These are phyloP conservation scores for Pythium brachiatum DNA, from an alignment of 352 stramenopile genomes.

Conservation along the genomic window DNA sequence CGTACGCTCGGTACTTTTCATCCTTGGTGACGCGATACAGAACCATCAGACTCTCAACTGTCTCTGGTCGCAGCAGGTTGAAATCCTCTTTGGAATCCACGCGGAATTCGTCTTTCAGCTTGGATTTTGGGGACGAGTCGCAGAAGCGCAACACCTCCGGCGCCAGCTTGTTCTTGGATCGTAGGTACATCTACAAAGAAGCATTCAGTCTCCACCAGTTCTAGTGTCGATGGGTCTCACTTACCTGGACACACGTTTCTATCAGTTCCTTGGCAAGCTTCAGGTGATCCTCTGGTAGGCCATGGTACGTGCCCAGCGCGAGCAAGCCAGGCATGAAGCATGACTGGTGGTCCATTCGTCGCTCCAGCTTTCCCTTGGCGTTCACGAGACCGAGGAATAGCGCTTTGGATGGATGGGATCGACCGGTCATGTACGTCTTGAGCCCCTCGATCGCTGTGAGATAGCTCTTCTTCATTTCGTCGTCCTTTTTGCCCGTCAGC, in stretches of 20 bases:
- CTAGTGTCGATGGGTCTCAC: not conserved
- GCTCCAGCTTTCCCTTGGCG: constrained; percentile 23
- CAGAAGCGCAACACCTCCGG: constrained; percentile 72
- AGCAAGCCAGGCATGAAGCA: constrained; percentile 88
- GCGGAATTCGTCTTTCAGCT: constrained; percentile 18
- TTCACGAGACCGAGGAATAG: constrained; percentile 46
- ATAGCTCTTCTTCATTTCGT: constrained; percentile 49
- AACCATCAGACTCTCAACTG: constrained; percentile 88
- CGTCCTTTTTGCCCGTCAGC: constrained; percentile 46
- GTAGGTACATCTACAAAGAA: constrained; percentile 62
- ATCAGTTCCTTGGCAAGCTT: constrained; percentile 69
- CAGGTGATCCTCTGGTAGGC: constrained; percentile 52
- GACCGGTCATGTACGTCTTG: constrained; percentile 33
- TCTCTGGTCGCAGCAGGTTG: constrained; percentile 85
- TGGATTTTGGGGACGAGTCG: constrained; percentile 3
- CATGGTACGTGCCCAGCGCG: constrained; percentile 58
- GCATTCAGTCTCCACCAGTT: not conserved
- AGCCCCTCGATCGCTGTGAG: constrained; percentile 51
- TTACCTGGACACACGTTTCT: constrained; percentile 66
- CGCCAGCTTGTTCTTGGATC: constrained; percentile 52
- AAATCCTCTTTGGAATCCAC: constrained; percentile 38
- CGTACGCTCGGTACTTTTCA: constrained; percentile 73
- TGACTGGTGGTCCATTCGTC: constrained; percentile 81
- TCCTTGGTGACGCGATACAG: constrained; percentile 86
- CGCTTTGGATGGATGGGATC: constrained; percentile 37